Evolutionary conservation across 768 basidiomycete species (phyloP).

Genomic region (Crucibulum laeve): DNA sequence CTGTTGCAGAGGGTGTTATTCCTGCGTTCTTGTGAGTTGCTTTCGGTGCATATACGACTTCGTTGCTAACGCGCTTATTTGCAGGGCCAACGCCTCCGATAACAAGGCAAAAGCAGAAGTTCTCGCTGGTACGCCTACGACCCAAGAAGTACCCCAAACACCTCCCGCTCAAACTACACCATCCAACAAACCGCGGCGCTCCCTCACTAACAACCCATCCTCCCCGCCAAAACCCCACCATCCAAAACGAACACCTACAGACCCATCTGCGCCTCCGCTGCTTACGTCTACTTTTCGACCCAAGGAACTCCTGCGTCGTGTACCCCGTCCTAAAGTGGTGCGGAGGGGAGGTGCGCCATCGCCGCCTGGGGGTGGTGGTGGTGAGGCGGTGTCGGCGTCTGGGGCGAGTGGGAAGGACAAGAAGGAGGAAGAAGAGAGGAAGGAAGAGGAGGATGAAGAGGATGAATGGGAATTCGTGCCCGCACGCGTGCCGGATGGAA

Average conservation of each 20-base stretch:
- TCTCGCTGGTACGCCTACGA: no score
- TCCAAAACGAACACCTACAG: constrained; percentile 9
- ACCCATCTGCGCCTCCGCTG: constrained; percentile 26
- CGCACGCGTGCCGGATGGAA: constrained; percentile 73
- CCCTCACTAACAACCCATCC: background rate
- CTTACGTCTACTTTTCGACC: constrained; percentile 51
- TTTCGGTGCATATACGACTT: no score
- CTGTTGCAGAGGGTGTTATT: constrained; percentile 1
- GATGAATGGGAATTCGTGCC: constrained; percentile 66
- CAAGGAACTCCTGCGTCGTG: constrained; percentile 27
- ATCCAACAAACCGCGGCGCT: no score
- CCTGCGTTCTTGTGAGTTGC: no score
- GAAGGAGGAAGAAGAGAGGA: constrained; percentile 5
- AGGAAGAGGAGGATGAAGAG: constrained; percentile 14
- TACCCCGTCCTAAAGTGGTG: background rate
- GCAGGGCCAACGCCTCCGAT: no score
- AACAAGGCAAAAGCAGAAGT: no score
- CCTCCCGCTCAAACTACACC: no score
- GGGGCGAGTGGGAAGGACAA: background rate
- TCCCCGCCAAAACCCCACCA: constrained; percentile 6
- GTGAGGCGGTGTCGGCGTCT: background rate
- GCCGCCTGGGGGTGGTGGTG: constrained; percentile 11
- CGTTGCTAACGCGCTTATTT: no score
- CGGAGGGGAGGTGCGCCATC: background rate
- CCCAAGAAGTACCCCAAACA: no score